Evolutionary conservation across 139 green algal genomes (phyloP).

Genomic region (Trebouxia sp.): DNA sequence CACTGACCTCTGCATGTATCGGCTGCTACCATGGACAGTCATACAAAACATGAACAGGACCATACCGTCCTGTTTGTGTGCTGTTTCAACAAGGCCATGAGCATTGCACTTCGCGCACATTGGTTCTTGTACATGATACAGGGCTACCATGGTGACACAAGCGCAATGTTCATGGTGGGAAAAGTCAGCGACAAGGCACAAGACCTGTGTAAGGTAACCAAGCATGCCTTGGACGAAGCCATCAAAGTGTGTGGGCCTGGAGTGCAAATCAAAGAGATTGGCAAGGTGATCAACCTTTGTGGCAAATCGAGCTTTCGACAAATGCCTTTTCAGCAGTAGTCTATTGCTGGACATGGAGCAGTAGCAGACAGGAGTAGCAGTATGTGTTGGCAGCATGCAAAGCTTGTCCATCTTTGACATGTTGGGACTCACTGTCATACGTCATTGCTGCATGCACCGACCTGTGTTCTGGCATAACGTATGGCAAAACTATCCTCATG

Average conservation of each 20-base stretch:
- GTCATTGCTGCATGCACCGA: neutral
- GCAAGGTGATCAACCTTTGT: slow-evolving; percentile 49
- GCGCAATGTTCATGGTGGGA: slow-evolving; percentile 72
- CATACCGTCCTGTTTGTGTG: too few species aligned
- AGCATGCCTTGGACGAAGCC: slow-evolving; percentile 70
- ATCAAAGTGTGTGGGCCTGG: slow-evolving; percentile 75
- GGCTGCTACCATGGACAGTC: too few species aligned
- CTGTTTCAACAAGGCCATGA: too few species aligned
- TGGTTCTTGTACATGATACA: slow-evolving; percentile 2
- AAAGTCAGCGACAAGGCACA: slow-evolving; percentile 64
- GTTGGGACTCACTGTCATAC: neutral
- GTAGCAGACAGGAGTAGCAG: too few species aligned
- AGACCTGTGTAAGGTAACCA: slow-evolving; percentile 78
- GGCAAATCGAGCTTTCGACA: too few species aligned
- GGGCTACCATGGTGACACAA: slow-evolving; percentile 97
- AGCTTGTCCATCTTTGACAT: neutral
- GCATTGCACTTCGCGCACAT: neutral
- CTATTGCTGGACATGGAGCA: too few species aligned
- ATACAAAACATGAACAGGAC: too few species aligned
- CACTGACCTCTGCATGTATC: too few species aligned
- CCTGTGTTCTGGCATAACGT: neutral
- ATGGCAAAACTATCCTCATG: too few species aligned
- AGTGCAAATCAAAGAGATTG: slow-evolving; percentile 79
- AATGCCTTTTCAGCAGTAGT: too few species aligned
- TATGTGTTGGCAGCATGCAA: neutral